Base-by-base conservation (phyloP, 768 basidiomycete genomes). In the Fomitopsis pulvina region DNA sequence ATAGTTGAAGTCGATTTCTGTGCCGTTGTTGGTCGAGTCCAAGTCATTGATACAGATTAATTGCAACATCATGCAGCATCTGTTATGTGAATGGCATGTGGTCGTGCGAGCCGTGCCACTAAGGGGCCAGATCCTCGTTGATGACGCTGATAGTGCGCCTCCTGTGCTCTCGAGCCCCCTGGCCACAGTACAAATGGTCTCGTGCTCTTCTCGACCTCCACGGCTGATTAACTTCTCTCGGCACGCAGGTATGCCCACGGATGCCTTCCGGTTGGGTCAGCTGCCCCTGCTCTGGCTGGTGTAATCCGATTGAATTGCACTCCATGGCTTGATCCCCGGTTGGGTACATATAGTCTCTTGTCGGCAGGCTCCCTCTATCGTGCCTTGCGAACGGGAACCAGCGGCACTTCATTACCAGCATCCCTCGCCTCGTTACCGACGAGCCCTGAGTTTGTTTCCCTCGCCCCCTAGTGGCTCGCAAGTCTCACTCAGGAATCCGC, bases 211-310 rank as follows among this genome's bases (percentile, higher is more conserved):
- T 41, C 41, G 24, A 41, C 5, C 41, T 14, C 18, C 34, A 14
- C 14, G 18, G 18, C 20, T 11, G 11, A 41, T 41, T 20, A 41
- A 8, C 24, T 41, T 41, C 41, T 9, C 25, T 26, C 41, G 41
- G 21, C 12, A 40, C 9, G 18, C 32, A 29, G 11, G 16, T 28
- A 8, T 32, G 29, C 22, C 38, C n/a, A 22, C 21, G n/a, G 47
- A 34, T 38, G 37, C 34, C 30, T n/a, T 38, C 30, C 47, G 47
- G 47, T 38, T 48, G 47, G 47, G 30, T 29, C 37, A 20, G 26
- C 20, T 38, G 21, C 10, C 24, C 16, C 25, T 38, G 47, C 26
- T 40, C 47, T 48, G 37, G 47, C 4, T 26, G 47, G 4, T 16
- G 8, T 40, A 48, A 32, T 24, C 27, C 20, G 24, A 21, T n/a